Conservation (phyloP, 2,329 filamentous ascomycete genomes). For the Capronia epimyces region DNA sequence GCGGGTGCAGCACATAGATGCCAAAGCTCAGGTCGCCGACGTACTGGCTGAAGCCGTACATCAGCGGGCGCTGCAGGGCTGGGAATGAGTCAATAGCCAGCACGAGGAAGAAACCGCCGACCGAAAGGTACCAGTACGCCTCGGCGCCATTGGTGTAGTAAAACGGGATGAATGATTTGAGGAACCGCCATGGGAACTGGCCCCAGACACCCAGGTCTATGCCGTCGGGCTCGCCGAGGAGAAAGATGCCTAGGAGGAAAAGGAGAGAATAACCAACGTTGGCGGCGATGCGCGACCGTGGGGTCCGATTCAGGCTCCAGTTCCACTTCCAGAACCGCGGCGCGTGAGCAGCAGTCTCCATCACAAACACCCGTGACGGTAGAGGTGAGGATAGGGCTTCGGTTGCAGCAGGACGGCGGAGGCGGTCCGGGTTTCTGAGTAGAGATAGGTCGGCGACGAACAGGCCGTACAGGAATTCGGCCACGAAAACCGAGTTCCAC, state of each 20-base stretch:
- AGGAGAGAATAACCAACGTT: neutral
- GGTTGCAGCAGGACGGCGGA: neutral
- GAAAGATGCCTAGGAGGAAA: conserved; percentile 8
- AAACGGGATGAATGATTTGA: conserved; percentile 4
- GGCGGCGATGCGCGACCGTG: neutral
- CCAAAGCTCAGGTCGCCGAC: conserved; percentile 14
- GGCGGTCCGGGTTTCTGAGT: neutral
- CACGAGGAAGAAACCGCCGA: conserved; percentile 7
- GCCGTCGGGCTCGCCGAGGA: conserved; percentile 11
- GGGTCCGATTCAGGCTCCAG: too few relatives aligned
- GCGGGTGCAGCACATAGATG: conserved; percentile 13
- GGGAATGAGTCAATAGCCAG: conserved; percentile 4
- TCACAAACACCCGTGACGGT: too few relatives aligned
- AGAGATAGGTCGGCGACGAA: conserved; percentile 11
- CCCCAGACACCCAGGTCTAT: conserved; percentile 6
- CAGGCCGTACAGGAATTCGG: conserved; percentile 11
- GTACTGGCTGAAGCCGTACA: conserved; percentile 10
- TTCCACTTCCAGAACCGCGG: neutral
- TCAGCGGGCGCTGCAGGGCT: conserved; percentile 2
- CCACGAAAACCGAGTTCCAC: conserved; percentile 4
- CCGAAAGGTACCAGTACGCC: conserved; percentile 4
- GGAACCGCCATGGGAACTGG: conserved; percentile 6
- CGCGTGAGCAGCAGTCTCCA: too few relatives aligned
- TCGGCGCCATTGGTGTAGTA: conserved; percentile 1
- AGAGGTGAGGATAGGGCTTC: neutral